A percentile compares a stretch with the other conserved stretches of the same genome.
Conservation (phyloP, 2,329 filamentous ascomycete genomes). For the Leptodontidium sp. region DNA sequence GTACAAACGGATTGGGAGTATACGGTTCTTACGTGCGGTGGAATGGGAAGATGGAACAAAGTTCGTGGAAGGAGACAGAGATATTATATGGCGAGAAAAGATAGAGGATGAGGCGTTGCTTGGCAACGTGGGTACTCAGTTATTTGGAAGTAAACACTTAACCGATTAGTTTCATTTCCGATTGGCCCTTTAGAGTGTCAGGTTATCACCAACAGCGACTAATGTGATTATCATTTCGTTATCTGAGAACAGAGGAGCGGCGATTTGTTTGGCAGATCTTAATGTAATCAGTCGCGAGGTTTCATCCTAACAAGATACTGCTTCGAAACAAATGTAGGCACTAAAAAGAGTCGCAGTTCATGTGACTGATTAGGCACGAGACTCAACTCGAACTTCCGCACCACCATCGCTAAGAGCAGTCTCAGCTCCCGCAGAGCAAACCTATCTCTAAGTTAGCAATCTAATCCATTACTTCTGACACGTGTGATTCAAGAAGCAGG, state of each 20-base stretch:
- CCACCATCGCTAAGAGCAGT: constrained; percentile 34
- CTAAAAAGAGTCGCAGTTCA: constrained; percentile 34
- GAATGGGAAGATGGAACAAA: background rate
- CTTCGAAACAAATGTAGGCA: constrained; percentile 23
- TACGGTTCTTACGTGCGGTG: background rate
- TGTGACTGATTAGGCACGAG: constrained; percentile 35
- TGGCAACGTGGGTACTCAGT: background rate
- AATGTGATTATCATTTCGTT: too few relatives aligned
- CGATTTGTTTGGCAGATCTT: background rate
- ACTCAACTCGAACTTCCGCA: constrained; percentile 33
- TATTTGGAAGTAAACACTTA: background rate
- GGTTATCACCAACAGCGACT: too few relatives aligned
- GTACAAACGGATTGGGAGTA: background rate
- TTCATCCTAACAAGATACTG: constrained; percentile 12
- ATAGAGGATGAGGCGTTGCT: background rate
- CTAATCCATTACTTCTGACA: too few relatives aligned
- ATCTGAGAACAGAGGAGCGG: background rate
- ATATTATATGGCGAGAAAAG: background rate
- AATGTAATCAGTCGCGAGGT: background rate
- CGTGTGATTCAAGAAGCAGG: too few relatives aligned
- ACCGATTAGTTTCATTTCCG: background rate
- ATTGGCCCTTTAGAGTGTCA: background rate
- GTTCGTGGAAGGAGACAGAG: background rate
- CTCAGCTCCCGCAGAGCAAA: constrained; percentile 43
- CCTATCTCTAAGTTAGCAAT: background rate